A percentile compares a stretch with the other conserved stretches of the same genome.
These are phyloP conservation scores for Phytophthora constricta DNA, from an alignment of 352 stramenopile species.

Conservation along the genomic window DNA sequence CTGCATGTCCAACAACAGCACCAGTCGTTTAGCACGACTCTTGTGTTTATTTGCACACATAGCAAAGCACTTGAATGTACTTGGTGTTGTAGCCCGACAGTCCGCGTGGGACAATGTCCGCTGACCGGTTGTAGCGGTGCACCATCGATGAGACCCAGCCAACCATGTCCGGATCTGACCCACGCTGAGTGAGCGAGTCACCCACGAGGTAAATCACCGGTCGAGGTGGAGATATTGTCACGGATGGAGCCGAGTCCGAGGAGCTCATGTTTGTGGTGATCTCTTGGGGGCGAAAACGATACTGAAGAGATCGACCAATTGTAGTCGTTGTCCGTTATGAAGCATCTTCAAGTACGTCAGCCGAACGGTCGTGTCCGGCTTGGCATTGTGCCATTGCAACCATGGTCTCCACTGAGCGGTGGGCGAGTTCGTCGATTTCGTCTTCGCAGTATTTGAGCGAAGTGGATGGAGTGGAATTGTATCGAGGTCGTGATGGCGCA, in stretches of 20 bases:
- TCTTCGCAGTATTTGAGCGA: constrained; percentile 10
- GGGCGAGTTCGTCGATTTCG: constrained; percentile 8
- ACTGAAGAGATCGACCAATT: no score
- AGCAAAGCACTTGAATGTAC: no score
- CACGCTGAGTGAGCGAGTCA: constrained; percentile 62
- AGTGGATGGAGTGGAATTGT: not conserved
- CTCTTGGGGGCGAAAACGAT: no score
- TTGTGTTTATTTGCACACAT: no score
- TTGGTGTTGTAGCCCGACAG: constrained; percentile 60
- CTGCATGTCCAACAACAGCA: constrained; percentile 18
- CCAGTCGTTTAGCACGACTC: no score
- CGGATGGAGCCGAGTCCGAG: constrained; percentile 4
- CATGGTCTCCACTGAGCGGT: constrained; percentile 29
- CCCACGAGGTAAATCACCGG: constrained; percentile 52
- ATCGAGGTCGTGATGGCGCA: not conserved
- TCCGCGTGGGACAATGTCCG: constrained; percentile 53
- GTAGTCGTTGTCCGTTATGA: constrained; percentile 28
- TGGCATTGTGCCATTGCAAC: not conserved
- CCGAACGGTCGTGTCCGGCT: constrained; percentile 5
- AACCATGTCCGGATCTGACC: constrained; percentile 29
- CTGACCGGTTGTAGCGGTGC: constrained; percentile 52
- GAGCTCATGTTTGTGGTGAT: constrained; percentile 20
- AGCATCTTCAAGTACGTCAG: constrained; percentile 31
- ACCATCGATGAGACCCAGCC: constrained; percentile 53
- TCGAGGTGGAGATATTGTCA: constrained; percentile 8